phyloP scores from a whole-genome alignment of 1,284 basidiomycete genomes.

The Heliocybe sulcata region DNA sequence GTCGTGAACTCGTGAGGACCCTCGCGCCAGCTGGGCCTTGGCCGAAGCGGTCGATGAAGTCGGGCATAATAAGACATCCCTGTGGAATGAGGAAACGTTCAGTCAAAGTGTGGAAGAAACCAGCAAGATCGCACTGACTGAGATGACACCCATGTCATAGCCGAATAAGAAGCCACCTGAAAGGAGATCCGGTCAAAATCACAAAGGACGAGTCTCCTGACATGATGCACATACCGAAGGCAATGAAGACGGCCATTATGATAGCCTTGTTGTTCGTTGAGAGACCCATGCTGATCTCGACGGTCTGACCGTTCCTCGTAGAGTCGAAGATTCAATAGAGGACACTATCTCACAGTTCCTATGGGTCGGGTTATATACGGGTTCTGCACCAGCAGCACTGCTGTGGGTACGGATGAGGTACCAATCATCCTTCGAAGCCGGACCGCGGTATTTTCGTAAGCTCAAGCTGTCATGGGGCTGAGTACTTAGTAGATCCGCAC shows the following conservation, averaged over 20 bases:
- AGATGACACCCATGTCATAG: conserved; percentile 70
- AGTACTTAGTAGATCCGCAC: not conserved
- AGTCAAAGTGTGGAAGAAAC: not conserved
- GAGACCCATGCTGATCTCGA: conserved; percentile 13
- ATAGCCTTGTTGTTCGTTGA: conserved; percentile 55
- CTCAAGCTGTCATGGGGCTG: not conserved
- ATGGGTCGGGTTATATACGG: not conserved
- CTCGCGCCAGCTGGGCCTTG: conserved; percentile 41
- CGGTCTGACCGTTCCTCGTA: no score
- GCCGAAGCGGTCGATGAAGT: conserved; percentile 68
- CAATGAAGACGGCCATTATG: conserved; percentile 54
- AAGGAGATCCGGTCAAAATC: not conserved
- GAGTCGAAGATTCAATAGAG: no score
- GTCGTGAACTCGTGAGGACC: conserved; percentile 52
- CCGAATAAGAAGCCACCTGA: conserved; percentile 49
- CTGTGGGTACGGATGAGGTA: not conserved
- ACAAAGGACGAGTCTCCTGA: not conserved
- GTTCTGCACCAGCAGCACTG: not conserved
- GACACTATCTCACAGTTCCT: not conserved
- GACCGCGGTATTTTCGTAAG: not conserved
- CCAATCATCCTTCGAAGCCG: not conserved
- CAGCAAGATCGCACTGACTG: conserved; percentile 21
- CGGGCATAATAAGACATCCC: conserved; percentile 78
- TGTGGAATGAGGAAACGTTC: conserved; percentile 17
- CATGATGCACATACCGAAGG: conserved; percentile 27